Conservation (phyloP, 2,329 filamentous ascomycete genomes). For the Alternaria panax region DNA sequence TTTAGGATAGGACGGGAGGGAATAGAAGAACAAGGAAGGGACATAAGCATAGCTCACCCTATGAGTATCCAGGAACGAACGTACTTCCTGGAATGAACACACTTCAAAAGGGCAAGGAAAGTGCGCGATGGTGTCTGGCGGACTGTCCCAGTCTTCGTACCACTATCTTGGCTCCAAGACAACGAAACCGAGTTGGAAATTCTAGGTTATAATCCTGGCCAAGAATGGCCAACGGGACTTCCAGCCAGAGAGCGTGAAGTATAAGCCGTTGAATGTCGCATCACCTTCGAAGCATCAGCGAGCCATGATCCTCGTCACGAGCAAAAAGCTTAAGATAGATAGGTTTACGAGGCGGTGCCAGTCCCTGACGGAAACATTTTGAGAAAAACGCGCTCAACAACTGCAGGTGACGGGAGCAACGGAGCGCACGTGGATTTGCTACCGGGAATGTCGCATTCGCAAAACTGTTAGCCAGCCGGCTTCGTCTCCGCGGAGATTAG, state of each 20-base stretch:
- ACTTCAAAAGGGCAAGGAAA: background rate
- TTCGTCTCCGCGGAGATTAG: background rate
- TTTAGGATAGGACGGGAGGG: background rate
- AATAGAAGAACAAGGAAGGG: background rate
- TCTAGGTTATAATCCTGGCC: background rate
- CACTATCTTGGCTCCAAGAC: background rate
- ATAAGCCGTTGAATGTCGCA: background rate
- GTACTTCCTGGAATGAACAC: background rate
- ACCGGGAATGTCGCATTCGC: background rate
- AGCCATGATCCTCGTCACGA: background rate
- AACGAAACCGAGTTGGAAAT: background rate
- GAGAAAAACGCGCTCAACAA: background rate
- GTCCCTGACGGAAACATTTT: slow-evolving; percentile 2
- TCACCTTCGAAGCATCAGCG: background rate
- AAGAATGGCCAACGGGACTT: background rate
- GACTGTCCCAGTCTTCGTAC: background rate
- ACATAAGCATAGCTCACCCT: background rate
- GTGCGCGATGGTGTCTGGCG: background rate
- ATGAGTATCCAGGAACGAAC: background rate
- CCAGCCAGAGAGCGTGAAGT: background rate
- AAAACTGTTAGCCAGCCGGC: background rate
- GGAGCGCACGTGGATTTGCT: slow-evolving; percentile 3
- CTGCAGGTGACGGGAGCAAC: background rate
- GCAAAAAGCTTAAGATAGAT: background rate
- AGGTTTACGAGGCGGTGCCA: background rate